phyloP scores from a whole-genome alignment of 208 protist species.

The Spongospora subterranea region DNA sequence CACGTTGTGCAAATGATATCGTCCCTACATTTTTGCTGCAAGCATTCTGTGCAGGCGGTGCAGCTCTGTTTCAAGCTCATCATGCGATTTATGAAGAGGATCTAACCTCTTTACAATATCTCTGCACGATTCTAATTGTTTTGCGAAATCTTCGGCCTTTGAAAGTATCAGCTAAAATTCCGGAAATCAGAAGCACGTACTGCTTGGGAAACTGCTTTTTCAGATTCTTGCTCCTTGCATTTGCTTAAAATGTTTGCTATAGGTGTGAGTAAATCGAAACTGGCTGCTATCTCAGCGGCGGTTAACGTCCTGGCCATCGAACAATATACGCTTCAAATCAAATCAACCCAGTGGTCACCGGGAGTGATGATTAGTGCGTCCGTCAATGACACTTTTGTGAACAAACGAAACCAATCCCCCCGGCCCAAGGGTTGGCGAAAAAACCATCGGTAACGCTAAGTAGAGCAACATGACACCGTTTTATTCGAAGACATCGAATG shows the following conservation, averaged over 20 bases:
- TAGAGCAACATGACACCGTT: too few relatives aligned
- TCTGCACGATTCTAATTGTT: neutral
- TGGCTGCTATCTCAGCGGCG: neutral
- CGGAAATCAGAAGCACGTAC: neutral
- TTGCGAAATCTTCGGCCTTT: neutral
- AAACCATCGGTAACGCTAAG: too few relatives aligned
- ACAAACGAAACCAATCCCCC: too few relatives aligned
- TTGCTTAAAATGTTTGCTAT: neutral
- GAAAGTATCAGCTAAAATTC: neutral
- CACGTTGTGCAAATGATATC: too few relatives aligned
- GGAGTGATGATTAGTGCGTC: too few relatives aligned
- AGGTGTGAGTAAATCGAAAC: neutral
- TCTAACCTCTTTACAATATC: neutral
- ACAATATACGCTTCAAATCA: neutral
- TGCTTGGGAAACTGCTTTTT: neutral
- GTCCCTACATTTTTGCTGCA: neutral
- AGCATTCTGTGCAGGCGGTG: neutral
- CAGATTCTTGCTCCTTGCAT: neutral
- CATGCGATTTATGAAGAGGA: neutral
- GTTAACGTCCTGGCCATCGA: neutral
- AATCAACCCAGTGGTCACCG: too few relatives aligned
- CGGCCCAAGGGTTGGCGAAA: too few relatives aligned
- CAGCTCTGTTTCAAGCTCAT: neutral
- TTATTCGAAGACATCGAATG: too few relatives aligned
- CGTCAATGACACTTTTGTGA: too few relatives aligned